Evolutionary conservation across 176 grass and related monocot species (phyloP).

Genomic region (Aegilops sharonensis): DNA sequence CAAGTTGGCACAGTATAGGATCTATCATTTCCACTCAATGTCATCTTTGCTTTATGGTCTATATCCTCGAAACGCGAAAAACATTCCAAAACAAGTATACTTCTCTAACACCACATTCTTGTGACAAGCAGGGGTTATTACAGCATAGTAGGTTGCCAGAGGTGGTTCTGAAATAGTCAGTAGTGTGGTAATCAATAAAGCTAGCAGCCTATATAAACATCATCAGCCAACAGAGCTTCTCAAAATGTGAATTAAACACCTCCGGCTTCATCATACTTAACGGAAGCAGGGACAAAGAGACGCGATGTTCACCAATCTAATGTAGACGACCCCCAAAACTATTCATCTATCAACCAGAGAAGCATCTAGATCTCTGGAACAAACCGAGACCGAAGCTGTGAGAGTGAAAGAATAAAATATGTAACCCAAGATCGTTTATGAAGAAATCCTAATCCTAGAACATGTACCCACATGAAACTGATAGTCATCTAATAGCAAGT

Average conservation of each 20-base stretch:
- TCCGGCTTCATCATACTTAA: background rate
- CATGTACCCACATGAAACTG: background rate
- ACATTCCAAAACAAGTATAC: background rate
- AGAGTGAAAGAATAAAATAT: background rate
- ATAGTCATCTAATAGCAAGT: background rate
- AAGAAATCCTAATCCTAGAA: background rate
- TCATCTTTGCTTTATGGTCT: background rate
- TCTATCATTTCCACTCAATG: background rate
- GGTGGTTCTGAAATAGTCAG: background rate
- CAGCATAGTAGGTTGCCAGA: background rate
- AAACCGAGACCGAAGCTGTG: too few species aligned
- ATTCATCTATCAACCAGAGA: too few species aligned
- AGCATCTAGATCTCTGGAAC: too few species aligned
- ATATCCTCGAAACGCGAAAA: background rate
- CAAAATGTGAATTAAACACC: background rate
- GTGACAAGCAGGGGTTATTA: too few species aligned
- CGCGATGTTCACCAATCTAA: background rate
- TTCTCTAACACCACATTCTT: background rate
- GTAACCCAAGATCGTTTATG: background rate
- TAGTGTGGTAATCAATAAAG: background rate
- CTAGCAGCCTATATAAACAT: background rate
- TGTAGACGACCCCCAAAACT: background rate
- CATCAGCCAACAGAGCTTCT: background rate
- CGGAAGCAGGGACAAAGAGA: background rate
- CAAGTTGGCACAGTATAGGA: background rate